These are phyloP conservation scores for Cenchrus fungigraminus DNA, from an alignment of 176 grass and related monocot genomes.

Conservation along the genomic window DNA sequence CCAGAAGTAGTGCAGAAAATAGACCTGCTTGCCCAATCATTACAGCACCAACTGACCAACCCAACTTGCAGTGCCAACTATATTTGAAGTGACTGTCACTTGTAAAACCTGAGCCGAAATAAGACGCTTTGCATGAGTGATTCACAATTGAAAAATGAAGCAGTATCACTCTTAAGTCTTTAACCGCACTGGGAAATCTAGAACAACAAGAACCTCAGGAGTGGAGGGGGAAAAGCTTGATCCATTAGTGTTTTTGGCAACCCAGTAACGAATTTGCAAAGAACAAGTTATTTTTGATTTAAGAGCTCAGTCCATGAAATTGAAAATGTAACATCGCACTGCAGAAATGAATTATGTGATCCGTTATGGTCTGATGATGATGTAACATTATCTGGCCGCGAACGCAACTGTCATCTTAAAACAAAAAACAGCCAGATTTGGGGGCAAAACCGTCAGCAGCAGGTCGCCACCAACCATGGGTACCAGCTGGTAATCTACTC, in stretches of 20 bases:
- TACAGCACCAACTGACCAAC: slow-evolving; percentile 43
- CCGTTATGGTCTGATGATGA: neutral
- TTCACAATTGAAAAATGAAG: slow-evolving; percentile 4
- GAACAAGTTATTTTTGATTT: neutral
- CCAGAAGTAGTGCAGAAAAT: neutral
- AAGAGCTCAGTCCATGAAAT: neutral
- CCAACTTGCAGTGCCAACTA: slow-evolving; percentile 25
- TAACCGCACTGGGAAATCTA: neutral
- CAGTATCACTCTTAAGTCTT: neutral
- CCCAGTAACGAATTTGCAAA: neutral
- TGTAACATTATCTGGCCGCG: neutral
- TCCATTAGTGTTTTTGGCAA: neutral
- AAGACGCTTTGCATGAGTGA: neutral
- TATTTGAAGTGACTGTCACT: slow-evolving; percentile 23
- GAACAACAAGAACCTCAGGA: neutral
- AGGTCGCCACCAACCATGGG: neutral
- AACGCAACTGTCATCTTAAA: neutral
- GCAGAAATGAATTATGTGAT: neutral
- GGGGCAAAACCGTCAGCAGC: neutral
- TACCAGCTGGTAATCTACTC: neutral
- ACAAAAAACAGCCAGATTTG: neutral
- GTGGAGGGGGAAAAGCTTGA: neutral
- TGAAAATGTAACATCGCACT: neutral
- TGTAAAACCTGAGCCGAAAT: slow-evolving; percentile 29
- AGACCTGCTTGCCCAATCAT: slow-evolving; percentile 64